Percentiles rank a stretch among this genome's conserved stretches.
Evolutionary conservation across 192 early-diverging fungal genomes (phyloP).

Genomic region (Gonapodya sp.): DNA sequence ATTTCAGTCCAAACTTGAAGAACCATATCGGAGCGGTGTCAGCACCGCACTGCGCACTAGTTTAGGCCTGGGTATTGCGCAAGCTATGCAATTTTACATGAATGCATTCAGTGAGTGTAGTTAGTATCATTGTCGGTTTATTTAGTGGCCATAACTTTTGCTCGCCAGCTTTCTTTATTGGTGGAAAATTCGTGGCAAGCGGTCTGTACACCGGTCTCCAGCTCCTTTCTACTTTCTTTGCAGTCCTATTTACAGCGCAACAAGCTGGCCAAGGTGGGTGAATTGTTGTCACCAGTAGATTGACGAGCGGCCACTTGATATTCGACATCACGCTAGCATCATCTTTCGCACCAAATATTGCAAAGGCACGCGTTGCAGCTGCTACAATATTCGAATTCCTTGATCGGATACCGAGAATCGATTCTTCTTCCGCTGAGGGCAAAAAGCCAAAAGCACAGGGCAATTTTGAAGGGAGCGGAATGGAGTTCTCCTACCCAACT

Average conservation of each 20-base stretch:
- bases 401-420: constrained; percentile 36
- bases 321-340: too few species aligned
- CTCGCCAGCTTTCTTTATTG: neutral
- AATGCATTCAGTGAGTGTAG: neutral
- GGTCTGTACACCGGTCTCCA: neutral
- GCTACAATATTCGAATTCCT: constrained; percentile 37
- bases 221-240: neutral
- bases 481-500: constrained; percentile 27
- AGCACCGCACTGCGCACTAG: neutral
- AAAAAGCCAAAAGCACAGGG: constrained; percentile 17
- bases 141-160: neutral
- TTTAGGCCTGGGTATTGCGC: neutral
- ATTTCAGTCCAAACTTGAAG: neutral
- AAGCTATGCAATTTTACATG: neutral
- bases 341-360: neutral
- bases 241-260: neutral
- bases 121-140: neutral
- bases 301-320: too few species aligned
- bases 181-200: neutral
- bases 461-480: constrained; percentile 14
- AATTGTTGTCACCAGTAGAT: too few species aligned
- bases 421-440: constrained; percentile 20
- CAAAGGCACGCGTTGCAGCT: constrained; percentile 43
- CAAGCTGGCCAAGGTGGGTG: neutral
- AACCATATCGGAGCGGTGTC: neutral